Conservation (phyloP, 31 red algal genomes). For the Odonthalia washingtoniensis region DNA sequence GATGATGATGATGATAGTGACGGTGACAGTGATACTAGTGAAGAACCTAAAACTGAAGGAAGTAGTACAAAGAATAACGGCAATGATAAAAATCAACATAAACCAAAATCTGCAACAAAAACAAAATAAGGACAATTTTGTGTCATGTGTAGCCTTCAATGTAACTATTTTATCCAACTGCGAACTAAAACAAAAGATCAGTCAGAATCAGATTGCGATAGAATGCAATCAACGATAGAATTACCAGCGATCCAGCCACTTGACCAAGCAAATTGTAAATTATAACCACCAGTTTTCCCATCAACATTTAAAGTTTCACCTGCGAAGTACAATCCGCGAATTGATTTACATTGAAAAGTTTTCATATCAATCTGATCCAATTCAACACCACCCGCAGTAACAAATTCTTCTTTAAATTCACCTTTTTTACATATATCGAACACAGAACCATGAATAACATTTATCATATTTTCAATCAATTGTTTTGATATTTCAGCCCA, state of each 20-base stretch:
- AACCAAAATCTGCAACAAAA: too few relatives aligned
- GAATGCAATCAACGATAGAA: conserved; percentile 47
- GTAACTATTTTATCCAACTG: too few relatives aligned
- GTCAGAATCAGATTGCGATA: too few relatives aligned
- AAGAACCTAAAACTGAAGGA: neutral
- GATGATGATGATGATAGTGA: conserved; percentile 17
- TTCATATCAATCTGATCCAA: conserved; percentile 71
- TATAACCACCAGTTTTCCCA: conserved; percentile 93
- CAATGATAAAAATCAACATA: too few relatives aligned
- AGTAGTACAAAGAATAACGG: too few relatives aligned
- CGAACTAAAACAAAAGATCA: too few relatives aligned
- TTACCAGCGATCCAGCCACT: conserved; percentile 85
- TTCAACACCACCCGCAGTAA: conserved; percentile 90
- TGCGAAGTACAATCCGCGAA: conserved; percentile 81
- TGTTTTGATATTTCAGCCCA: conserved; percentile 67
- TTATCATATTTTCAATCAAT: conserved; percentile 38
- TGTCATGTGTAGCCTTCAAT: too few relatives aligned
- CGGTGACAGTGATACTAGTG: neutral
- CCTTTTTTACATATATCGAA: conserved; percentile 62
- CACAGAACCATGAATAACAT: conserved; percentile 27
- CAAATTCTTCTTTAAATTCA: conserved; percentile 98
- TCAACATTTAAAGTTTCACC: conserved; percentile 94
- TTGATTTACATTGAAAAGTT: conserved; percentile 71
- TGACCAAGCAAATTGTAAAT: conserved; percentile 94
- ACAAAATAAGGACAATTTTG: too few relatives aligned